Evolutionary conservation across 257 asterid genomes (phyloP).

Genomic region (Scutellaria barbata): DNA sequence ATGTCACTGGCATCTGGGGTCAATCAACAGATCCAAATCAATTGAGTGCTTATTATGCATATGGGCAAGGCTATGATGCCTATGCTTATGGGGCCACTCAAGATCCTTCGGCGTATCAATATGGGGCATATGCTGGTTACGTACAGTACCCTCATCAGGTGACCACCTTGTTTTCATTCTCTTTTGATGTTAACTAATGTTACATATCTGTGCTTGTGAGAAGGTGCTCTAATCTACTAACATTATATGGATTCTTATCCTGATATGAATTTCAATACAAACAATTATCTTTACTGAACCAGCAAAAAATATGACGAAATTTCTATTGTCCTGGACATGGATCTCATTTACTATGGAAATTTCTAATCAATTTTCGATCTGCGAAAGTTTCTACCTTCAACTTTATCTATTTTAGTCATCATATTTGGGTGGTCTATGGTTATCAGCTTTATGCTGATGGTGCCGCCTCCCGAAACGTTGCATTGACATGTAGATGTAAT

Average conservation of each 20-base stretch:
- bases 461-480: background rate
- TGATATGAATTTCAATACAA: background rate
- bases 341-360: conserved; percentile 6
- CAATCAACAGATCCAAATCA: too few relatives aligned
- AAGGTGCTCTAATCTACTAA: conserved; percentile 20
- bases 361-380: conserved; percentile 7
- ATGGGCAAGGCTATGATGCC: too few relatives aligned
- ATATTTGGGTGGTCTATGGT: conserved; percentile 3
- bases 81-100: conserved; percentile 82
- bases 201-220: conserved; percentile 7
- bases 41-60: too few relatives aligned
- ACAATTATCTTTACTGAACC: conserved; percentile 11
- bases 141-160: conserved; percentile 85
- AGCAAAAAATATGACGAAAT: background rate
- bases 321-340: conserved; percentile 4
- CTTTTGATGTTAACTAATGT: conserved; percentile 12
- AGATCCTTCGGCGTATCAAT: conserved; percentile 82
- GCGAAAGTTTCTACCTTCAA: background rate
- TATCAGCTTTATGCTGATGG: conserved; percentile 4
- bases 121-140: conserved; percentile 89
- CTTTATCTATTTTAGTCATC: conserved; percentile 4
- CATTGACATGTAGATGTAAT: background rate
- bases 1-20: too few relatives aligned
- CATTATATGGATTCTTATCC: background rate
- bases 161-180: conserved; percentile 1